These are phyloP conservation scores for Puccinia hordei DNA, from an alignment of 1,284 basidiomycete genomes.

Conservation along the genomic window DNA sequence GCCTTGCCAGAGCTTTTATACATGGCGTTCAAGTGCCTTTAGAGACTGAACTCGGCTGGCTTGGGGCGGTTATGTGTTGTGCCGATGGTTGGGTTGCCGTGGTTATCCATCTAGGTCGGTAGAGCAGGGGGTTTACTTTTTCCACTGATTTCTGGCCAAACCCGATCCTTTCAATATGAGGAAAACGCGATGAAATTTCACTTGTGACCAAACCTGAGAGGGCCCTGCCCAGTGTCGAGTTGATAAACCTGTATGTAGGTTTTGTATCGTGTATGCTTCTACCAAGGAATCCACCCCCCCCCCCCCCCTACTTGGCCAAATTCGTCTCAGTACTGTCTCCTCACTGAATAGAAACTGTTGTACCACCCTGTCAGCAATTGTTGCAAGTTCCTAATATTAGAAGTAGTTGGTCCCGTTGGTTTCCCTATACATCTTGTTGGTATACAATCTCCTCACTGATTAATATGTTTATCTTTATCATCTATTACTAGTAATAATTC, in stretches of 20 bases:
- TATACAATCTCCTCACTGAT: not conserved
- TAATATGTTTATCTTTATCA: not conserved
- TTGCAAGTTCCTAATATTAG: too few relatives aligned
- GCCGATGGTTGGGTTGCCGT: constrained; percentile 93
- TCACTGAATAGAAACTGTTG: too few relatives aligned
- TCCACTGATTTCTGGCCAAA: not conserved
- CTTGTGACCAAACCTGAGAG: not conserved
- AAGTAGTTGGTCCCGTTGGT: too few relatives aligned
- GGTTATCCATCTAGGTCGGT: constrained; percentile 68
- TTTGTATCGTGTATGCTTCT: too few relatives aligned
- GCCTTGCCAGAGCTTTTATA: constrained; percentile 67
- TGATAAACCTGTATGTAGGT: not conserved
- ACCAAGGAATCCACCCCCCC: too few relatives aligned
- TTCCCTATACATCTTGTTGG: not conserved
- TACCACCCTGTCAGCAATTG: too few relatives aligned
- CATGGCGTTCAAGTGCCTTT: constrained; percentile 84
- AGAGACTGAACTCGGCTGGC: constrained; percentile 88
- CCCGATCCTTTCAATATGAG: not conserved
- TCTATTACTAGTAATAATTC: not conserved
- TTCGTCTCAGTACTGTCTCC: too few relatives aligned
- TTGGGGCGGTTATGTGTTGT: constrained; percentile 82
- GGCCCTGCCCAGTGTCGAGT: not conserved
- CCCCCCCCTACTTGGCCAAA: too few relatives aligned
- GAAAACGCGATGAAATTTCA: not conserved
- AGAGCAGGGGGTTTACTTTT: not conserved